Conservation (phyloP, 495 filamentous ascomycete genomes). For the Tuber melanosporum region DNA sequence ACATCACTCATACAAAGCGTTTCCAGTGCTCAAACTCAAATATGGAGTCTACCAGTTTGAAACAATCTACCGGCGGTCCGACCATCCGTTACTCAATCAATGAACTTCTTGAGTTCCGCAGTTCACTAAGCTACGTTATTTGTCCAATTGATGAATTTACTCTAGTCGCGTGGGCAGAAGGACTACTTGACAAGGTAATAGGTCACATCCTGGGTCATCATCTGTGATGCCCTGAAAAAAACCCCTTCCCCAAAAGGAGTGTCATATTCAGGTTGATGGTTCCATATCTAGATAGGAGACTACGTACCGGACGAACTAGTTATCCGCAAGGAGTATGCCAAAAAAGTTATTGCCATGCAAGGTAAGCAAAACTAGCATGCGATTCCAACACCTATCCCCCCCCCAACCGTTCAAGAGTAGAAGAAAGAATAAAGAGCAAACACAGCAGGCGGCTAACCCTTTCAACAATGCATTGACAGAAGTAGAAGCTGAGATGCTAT, state of each 20-base stretch:
- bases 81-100: neutral
- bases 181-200: neutral
- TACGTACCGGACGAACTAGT: neutral
- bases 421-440: neutral
- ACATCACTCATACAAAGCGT: neutral
- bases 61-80: neutral
- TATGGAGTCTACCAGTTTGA: neutral
- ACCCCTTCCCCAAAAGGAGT: neutral
- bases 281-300: neutral
- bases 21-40: neutral
- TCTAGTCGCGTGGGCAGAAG: neutral
- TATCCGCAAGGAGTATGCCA: neutral
- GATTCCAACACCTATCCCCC: neutral
- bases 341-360: neutral
- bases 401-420: neutral
- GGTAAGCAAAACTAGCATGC: neutral
- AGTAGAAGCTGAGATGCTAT: neutral
- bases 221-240: neutral
- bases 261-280: neutral
- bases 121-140: neutral
- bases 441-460: neutral
- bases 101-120: neutral
- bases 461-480: neutral
- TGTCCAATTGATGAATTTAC: neutral
- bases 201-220: neutral